Base-by-base conservation (phyloP, 73 alveolate species). In the Tetrahymena malaccensis region DNA sequence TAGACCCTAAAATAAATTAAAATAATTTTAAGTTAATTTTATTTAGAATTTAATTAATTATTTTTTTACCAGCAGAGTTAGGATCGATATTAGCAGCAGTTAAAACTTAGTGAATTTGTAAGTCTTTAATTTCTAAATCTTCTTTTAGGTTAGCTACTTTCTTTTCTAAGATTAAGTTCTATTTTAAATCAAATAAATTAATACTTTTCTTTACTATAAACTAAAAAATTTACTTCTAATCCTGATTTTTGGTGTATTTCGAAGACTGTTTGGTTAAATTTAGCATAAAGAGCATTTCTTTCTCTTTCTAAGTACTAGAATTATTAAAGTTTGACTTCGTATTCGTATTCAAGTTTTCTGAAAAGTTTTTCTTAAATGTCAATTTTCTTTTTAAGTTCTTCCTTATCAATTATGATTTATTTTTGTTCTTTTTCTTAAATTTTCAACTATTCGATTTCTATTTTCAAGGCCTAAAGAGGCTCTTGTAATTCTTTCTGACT, bases 191-290 rank as follows among this genome's bases (percentile, higher is more conserved):
- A 34, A 1, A 85, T 17, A 85, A 34, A 85, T 85, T 11, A 22
- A 11, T 35, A 9, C 4, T 70, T 10, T 16, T 9, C 6, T 37
- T 85, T 21, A 8, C 43, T 4, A 1, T 19, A 37, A 27, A 19
- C 0, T 85, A 44, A 58, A 13, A 94, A 21, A 37, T 35, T 35
- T 94, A 94, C 96, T 93, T 98, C 96, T 35, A 99, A 94, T 19
- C 99, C 99, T 27, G 99, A 97, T 96, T 99, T 99, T 96, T 99
- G 98, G 89, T 99, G 99, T 40, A 99, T 97, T 96, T 98, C 99
- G 84, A 98, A 98, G 89, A 99, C 97, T 17, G 98, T 95, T 93
- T 94, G 96, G 94, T 99, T 98, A 97, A 98, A 98, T 94, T 98
- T 96, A 84, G 97, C 98, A 55, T 98, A 98, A 93, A 98, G 97